A percentile compares a stretch with the other conserved stretches of the same genome.
Conservation (phyloP, 306 rosid genomes). For the Corylus avellana region DNA sequence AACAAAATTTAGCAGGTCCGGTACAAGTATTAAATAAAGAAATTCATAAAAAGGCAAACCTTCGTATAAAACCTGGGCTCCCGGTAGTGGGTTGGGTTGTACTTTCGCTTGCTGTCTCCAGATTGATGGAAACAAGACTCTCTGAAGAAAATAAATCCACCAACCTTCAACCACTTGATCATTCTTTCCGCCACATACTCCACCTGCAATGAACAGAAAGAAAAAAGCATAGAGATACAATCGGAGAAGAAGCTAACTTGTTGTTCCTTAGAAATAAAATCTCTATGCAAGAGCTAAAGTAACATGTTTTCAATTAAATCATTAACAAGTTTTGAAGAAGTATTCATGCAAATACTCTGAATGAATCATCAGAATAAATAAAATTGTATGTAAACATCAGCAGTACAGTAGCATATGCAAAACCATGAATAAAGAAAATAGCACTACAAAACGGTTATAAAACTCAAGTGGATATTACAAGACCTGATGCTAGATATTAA, state of each 20-base stretch:
- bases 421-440: neutral
- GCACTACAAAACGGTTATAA: neutral
- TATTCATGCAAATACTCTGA: neutral
- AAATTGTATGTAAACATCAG: neutral
- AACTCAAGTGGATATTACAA: neutral
- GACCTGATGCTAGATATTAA: neutral
- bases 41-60: constrained; percentile 47
- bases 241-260: constrained; percentile 1
- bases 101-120: constrained; percentile 88
- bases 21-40: neutral
- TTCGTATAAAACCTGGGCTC: constrained; percentile 88
- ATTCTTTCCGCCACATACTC: constrained; percentile 66
- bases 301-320: neutral
- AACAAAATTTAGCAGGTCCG: neutral
- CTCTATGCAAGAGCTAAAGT: neutral
- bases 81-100: constrained; percentile 95
- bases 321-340: neutral
- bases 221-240: constrained; percentile 1
- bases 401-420: neutral
- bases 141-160: constrained; percentile 80
- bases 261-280: neutral
- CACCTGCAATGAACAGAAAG: constrained; percentile 50
- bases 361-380: neutral
- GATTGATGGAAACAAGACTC: constrained; percentile 99
- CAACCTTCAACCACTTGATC: constrained; percentile 89